Conservation (phyloP, 768 basidiomycete genomes). For the Fomitopsis serialis region DNA sequence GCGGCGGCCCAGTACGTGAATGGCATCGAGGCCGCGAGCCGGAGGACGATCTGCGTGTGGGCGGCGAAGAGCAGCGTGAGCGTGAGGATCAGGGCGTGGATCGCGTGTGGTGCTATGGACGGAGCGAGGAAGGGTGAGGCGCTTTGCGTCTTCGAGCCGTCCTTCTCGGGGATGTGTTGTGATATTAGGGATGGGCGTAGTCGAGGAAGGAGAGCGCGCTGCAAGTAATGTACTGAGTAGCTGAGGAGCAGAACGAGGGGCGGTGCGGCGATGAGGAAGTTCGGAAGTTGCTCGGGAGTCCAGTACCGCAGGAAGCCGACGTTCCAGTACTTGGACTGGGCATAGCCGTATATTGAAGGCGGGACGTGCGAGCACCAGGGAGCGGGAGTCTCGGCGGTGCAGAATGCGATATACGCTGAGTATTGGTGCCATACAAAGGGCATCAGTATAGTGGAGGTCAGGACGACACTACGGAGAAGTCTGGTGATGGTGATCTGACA, state of each 20-base stretch:
- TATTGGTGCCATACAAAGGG: conserved; percentile 76
- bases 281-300: conserved; percentile 78
- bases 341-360: conserved; percentile 77
- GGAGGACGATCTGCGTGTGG: conserved; percentile 84
- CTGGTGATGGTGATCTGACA: conserved; percentile 32
- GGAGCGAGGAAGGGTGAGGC: conserved; percentile 31
- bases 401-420: conserved; percentile 64
- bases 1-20: conserved; percentile 85
- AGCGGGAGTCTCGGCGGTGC: conserved; percentile 25
- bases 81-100: conserved; percentile 66
- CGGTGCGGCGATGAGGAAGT: conserved; percentile 78
- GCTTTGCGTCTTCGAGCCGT: neutral
- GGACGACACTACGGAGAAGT: conserved; percentile 31
- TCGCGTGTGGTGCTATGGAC: conserved; percentile 59
- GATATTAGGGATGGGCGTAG: neutral
- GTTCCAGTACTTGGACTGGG: conserved; percentile 85
- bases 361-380: conserved; percentile 60
- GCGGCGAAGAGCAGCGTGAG: conserved; percentile 71
- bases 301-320: conserved; percentile 84
- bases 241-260: conserved; percentile 48
- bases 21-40: conserved; percentile 72
- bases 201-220: conserved; percentile 8
- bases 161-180: neutral
- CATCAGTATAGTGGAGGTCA: conserved; percentile 42
- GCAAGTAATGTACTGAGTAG: conserved; percentile 24